Conservation (phyloP, 768 basidiomycete species). For the Suillus variegatus region DNA sequence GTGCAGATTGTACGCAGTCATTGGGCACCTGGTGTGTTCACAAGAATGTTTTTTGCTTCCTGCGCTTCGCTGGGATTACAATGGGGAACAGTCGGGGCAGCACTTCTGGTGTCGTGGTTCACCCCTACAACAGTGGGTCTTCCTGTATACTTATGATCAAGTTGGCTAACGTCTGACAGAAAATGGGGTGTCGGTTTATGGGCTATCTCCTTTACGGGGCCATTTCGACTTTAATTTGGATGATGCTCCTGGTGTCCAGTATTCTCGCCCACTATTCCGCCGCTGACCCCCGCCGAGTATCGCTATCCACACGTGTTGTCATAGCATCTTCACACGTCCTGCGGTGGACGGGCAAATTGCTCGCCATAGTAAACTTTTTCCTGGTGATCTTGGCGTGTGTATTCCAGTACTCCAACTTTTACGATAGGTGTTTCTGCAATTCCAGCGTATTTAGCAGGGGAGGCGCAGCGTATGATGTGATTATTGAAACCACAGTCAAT, state of each 20-base stretch:
- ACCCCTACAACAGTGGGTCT: neutral
- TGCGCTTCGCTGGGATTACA: neutral
- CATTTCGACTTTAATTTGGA: neutral
- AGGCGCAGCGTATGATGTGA: neutral
- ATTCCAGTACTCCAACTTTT: neutral
- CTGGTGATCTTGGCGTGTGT: neutral
- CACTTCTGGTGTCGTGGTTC: neutral
- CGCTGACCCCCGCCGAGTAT: neutral
- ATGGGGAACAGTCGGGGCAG: neutral
- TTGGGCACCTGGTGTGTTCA: neutral
- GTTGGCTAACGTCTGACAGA: neutral
- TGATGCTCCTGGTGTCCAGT: neutral
- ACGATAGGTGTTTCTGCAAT: neutral
- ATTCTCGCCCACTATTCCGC: neutral
- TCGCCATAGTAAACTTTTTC: neutral
- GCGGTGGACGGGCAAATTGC: neutral
- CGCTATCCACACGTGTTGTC: neutral
- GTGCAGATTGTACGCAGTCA: neutral
- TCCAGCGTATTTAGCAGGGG: neutral
- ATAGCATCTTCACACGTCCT: neutral
- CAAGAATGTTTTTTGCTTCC: neutral
- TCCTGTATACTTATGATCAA: neutral
- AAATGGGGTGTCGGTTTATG: neutral
- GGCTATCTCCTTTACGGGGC: neutral
- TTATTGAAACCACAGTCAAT: neutral